Evolutionary conservation across 1,139 yeast species (phyloP).

Genomic region (Magnusiomyces magnusii): DNA sequence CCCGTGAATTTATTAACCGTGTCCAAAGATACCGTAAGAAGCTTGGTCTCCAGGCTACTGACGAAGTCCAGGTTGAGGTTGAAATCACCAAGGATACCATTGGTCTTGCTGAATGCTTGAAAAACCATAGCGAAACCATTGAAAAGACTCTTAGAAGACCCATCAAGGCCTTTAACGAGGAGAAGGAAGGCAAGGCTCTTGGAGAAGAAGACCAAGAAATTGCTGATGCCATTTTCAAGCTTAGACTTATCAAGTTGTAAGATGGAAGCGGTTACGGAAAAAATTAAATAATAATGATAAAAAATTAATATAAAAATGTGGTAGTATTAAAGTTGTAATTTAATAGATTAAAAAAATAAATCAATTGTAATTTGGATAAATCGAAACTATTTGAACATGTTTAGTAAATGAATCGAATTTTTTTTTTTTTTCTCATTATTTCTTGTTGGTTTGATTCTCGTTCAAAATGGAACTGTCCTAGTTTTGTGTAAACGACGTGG

Average conservation of each 20-base stretch:
- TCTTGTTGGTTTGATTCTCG: too few relatives aligned
- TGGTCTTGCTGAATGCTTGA: conserved; percentile 56
- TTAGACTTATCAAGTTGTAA: conserved; percentile 65
- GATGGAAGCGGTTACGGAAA: not conserved
- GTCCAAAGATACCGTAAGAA: conserved; percentile 97
- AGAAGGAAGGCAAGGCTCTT: conserved; percentile 35
- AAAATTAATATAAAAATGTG: too few relatives aligned
- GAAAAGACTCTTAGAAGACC: conserved; percentile 68
- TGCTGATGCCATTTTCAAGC: conserved; percentile 73
- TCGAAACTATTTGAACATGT: too few relatives aligned
- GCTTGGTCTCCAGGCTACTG: conserved; percentile 91
- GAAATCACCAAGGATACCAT: conserved; percentile 57
- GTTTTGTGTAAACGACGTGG: too few relatives aligned
- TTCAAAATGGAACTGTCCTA: too few relatives aligned
- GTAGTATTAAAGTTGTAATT: too few relatives aligned
- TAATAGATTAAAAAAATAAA: too few relatives aligned
- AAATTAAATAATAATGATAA: not conserved
- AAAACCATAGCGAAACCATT: conserved; percentile 58
- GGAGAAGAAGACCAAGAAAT: conserved; percentile 89
- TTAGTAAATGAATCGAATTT: too few relatives aligned
- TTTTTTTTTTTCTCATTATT: too few relatives aligned
- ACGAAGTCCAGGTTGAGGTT: conserved; percentile 86
- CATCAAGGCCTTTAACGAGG: conserved; percentile 22
- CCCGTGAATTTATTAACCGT: conserved; percentile 94
- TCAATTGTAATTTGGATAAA: too few relatives aligned